These are phyloP conservation scores for Cinnamomum micranthum DNA, from an alignment of 164 flowering plant species.

Conservation along the genomic window DNA sequence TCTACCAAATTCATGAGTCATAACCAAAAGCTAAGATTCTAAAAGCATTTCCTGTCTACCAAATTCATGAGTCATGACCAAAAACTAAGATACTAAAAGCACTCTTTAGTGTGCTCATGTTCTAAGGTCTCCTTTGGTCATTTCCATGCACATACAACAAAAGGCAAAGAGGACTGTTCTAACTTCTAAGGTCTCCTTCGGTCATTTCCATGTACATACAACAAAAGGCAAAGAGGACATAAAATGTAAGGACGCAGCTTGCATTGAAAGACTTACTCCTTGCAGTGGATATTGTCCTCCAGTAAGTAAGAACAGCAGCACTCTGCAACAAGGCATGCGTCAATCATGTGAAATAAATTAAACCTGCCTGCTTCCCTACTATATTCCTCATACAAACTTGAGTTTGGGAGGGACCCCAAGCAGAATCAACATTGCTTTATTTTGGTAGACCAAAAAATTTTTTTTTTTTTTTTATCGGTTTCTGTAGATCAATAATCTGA, in stretches of 20 bases:
- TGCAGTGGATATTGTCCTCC: constrained; percentile 79
- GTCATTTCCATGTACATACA: too few species aligned
- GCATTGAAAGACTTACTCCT: constrained; percentile 62
- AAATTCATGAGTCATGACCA: too few species aligned
- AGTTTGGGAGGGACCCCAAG: neutral
- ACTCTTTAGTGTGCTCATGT: neutral
- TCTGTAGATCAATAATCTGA: neutral
- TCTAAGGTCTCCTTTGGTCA: too few species aligned
- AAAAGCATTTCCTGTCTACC: too few species aligned
- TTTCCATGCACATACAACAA: too few species aligned
- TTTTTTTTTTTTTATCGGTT: too few species aligned
- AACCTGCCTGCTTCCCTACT: neutral
- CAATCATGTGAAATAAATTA: neutral
- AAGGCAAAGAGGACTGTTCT: too few species aligned
- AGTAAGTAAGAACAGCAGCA: constrained; percentile 84
- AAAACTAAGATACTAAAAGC: neutral
- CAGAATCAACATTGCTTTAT: neutral
- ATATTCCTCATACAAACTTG: neutral
- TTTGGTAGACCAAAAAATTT: too few species aligned
- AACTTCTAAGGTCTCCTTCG: too few species aligned
- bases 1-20: too few species aligned
- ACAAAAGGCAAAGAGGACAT: too few species aligned
- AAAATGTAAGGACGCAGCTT: neutral
- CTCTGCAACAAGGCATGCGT: constrained; percentile 66
- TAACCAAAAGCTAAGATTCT: too few species aligned